Conservation (phyloP, 768 basidiomycete species). For the Lentinula sp. region DNA sequence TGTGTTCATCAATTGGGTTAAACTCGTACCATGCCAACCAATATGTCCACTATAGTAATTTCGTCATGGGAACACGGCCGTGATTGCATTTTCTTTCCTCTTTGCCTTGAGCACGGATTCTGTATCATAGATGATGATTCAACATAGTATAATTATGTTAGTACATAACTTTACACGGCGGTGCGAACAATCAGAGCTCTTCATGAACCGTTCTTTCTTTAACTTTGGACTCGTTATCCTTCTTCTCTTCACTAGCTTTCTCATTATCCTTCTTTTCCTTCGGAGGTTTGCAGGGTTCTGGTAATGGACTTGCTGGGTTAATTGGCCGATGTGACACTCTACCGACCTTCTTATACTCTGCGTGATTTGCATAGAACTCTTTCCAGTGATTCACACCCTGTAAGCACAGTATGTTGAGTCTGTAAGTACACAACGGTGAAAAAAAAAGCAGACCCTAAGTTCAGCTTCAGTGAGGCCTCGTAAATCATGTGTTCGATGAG, state of each 20-base stretch:
- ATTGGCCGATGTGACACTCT: slow-evolving; percentile 70
- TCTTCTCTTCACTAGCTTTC: slow-evolving; percentile 14
- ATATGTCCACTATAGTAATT: neutral
- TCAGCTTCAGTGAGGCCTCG: slow-evolving; percentile 74
- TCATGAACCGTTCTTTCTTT: slow-evolving; percentile 8
- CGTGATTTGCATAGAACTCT: slow-evolving; percentile 77
- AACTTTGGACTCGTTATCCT: neutral
- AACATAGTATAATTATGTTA: neutral
- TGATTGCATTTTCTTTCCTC: neutral
- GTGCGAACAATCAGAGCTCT: slow-evolving; percentile 26
- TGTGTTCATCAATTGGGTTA: slow-evolving; percentile 8
- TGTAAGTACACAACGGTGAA: neutral
- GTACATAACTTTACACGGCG: neutral
- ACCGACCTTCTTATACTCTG: slow-evolving; percentile 74
- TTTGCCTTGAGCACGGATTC: neutral
- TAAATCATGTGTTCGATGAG: slow-evolving; percentile 86
- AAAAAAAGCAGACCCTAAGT: slow-evolving; percentile 45
- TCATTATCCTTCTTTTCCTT: slow-evolving; percentile 22
- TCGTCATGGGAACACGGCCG: neutral
- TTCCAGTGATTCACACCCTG: slow-evolving; percentile 87
- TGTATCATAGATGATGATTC: neutral
- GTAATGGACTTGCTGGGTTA: slow-evolving; percentile 68
- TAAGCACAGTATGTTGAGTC: neutral
- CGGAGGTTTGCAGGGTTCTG: slow-evolving; percentile 66
- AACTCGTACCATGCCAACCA: neutral